Percentiles rank a stretch among this genome's conserved stretches.
Conservation (phyloP, 305 asterid species). For the Plantago rigida region DNA sequence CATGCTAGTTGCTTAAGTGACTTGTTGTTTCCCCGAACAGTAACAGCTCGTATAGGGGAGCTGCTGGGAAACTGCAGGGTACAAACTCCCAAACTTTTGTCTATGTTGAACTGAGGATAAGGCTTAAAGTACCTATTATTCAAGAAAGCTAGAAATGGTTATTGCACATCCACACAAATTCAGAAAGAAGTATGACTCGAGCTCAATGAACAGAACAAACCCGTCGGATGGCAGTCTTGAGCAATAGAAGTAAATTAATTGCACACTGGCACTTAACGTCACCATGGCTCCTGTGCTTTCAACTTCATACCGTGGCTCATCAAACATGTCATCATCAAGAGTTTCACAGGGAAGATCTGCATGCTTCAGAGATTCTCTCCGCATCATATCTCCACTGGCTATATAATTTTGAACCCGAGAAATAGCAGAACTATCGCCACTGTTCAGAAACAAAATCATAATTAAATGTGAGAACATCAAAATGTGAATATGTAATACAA, state of each 20-base stretch:
- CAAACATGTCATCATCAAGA: slow-evolving; percentile 30
- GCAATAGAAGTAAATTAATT: slow-evolving; percentile 59
- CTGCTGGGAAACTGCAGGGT: slow-evolving; percentile 55
- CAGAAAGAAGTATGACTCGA: background rate
- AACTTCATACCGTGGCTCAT: slow-evolving; percentile 50
- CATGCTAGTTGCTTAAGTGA: slow-evolving; percentile 59
- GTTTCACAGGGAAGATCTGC: slow-evolving; percentile 57
- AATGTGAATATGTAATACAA: background rate
- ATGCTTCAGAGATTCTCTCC: slow-evolving; percentile 58
- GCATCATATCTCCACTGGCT: slow-evolving; percentile 59
- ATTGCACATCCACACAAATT: background rate
- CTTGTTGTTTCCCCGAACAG: slow-evolving; percentile 36
- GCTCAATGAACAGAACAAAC: slow-evolving; percentile 31
- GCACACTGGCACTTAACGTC: slow-evolving; percentile 59
- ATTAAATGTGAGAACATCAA: background rate
- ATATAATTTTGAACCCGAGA: slow-evolving; percentile 44
- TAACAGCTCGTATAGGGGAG: slow-evolving; percentile 46
- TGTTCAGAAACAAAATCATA: slow-evolving; percentile 24
- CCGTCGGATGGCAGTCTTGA: slow-evolving; percentile 80
- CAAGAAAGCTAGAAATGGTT: slow-evolving; percentile 7
- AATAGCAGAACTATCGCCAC: slow-evolving; percentile 46
- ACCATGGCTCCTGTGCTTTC: slow-evolving; percentile 56
- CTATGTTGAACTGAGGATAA: slow-evolving; percentile 42
- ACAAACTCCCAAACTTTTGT: slow-evolving; percentile 41
- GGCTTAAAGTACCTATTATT: slow-evolving; percentile 64